A percentile compares a stretch with the other conserved stretches of the same genome.
Evolutionary conservation across 345 rosid species (phyloP).

Genomic region (Syzygium aromaticum): DNA sequence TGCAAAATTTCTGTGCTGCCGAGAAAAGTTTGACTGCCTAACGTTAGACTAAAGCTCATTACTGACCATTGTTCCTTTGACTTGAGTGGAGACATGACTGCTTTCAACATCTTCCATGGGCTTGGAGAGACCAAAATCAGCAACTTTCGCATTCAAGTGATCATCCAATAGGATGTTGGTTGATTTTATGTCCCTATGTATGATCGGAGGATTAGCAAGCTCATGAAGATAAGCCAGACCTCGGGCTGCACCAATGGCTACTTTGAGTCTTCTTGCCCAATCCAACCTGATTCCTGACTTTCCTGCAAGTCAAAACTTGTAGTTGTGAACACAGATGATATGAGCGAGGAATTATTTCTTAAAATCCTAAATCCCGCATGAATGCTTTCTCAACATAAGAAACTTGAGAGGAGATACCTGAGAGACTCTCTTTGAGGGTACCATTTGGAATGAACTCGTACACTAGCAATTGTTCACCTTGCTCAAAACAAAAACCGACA

Average conservation of each 20-base stretch:
- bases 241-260: slow-evolving; percentile 73
- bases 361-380: neutral
- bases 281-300: slow-evolving; percentile 68
- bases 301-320: slow-evolving; percentile 27
- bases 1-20: neutral
- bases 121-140: slow-evolving; percentile 92
- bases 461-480: slow-evolving; percentile 64
- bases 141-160: slow-evolving; percentile 72
- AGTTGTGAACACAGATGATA: neutral
- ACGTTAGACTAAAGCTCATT: neutral
- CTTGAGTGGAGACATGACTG: slow-evolving; percentile 82
- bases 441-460: slow-evolving; percentile 73
- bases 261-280: slow-evolving; percentile 73
- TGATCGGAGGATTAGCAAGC: slow-evolving; percentile 90
- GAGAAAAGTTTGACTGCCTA: neutral
- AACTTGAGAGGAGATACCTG: slow-evolving; percentile 35
- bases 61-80: slow-evolving; percentile 94
- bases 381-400: neutral
- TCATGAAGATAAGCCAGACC: slow-evolving; percentile 89
- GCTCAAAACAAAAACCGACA: slow-evolving; percentile 65
- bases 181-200: slow-evolving; percentile 90
- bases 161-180: slow-evolving; percentile 76
- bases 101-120: slow-evolving; percentile 47
- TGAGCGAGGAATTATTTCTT: neutral
- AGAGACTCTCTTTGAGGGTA: slow-evolving; percentile 46